Evolutionary conservation across 2,329 filamentous ascomycete species (phyloP).

Genomic region (Trichophaea hybrida): DNA sequence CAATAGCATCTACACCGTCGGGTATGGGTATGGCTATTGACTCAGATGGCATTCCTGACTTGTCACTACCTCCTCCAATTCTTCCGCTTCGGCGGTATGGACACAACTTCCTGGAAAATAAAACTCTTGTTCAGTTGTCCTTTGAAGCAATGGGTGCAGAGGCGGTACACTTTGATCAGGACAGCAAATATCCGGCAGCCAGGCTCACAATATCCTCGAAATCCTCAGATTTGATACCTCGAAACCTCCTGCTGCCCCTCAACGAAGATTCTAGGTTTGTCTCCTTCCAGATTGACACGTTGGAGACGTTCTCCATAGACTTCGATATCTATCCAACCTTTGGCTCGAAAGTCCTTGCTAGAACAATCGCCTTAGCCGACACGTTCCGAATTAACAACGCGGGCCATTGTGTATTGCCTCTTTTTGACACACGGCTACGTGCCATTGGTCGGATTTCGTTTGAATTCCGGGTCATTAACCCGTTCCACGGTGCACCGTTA

Average conservation of each 20-base stretch:
- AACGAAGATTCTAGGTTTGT: constrained; percentile 89
- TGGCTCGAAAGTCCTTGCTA: constrained; percentile 91
- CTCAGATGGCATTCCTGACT: constrained; percentile 74
- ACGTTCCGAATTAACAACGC: constrained; percentile 66
- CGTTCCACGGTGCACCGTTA: constrained; percentile 77
- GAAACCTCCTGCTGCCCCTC: constrained; percentile 87
- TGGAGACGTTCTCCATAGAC: constrained; percentile 85
- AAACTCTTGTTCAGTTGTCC: constrained; percentile 84
- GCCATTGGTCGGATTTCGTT: constrained; percentile 91
- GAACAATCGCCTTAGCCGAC: constrained; percentile 78
- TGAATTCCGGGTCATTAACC: constrained; percentile 90
- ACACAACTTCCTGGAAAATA: constrained; percentile 96
- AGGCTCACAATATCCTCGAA: constrained; percentile 94
- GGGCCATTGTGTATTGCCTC: constrained; percentile 66
- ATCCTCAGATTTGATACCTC: constrained; percentile 84
- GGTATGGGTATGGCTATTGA: constrained; percentile 51
- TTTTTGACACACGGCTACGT: constrained; percentile 82
- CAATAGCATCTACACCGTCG: constrained; percentile 29
- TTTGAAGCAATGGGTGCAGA: constrained; percentile 63
- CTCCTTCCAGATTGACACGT: constrained; percentile 88
- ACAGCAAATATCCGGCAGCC: constrained; percentile 89
- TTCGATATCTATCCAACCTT: constrained; percentile 97
- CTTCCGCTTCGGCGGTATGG: constrained; percentile 89
- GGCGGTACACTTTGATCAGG: constrained; percentile 88
- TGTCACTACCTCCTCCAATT: constrained; percentile 87